Percentiles rank a stretch among this genome's conserved stretches.
Evolutionary conservation across 1,284 basidiomycete species (phyloP).

Genomic region (Papiliotrema nemorosa): DNA sequence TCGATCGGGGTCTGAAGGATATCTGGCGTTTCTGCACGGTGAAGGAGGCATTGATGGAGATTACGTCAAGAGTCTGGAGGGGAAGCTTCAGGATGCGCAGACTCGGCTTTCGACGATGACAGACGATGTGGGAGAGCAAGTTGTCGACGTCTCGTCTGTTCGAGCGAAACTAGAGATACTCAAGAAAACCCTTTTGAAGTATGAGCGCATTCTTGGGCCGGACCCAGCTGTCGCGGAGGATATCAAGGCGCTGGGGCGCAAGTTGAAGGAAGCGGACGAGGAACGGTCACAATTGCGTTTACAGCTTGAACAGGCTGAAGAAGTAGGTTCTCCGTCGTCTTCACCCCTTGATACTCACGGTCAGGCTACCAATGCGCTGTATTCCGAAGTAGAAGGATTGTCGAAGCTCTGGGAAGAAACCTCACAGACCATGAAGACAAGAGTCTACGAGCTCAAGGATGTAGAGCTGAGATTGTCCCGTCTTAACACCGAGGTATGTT

Average conservation of each 20-base stretch:
- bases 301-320: slow-evolving; percentile 51
- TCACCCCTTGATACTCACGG: neutral
- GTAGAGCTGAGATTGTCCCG: slow-evolving; percentile 73
- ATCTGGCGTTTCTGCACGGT: slow-evolving; percentile 66
- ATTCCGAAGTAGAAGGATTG: slow-evolving; percentile 79
- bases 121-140: neutral
- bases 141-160: slow-evolving; percentile 1
- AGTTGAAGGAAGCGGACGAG: slow-evolving; percentile 62
- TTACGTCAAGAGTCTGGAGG: slow-evolving; percentile 63
- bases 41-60: slow-evolving; percentile 59
- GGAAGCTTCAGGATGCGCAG: slow-evolving; percentile 53
- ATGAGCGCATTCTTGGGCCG: slow-evolving; percentile 63
- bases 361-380: slow-evolving; percentile 71
- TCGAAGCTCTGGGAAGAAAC: slow-evolving; percentile 84
- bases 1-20: slow-evolving; percentile 64
- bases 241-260: slow-evolving; percentile 53
- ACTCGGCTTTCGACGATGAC: slow-evolving; percentile 2
- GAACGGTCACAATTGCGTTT: slow-evolving; percentile 59
- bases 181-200: slow-evolving; percentile 56
- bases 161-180: slow-evolving; percentile 28
- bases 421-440: slow-evolving; percentile 75
- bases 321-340: slow-evolving; percentile 31
- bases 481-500: slow-evolving; percentile 59
- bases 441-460: slow-evolving; percentile 72
- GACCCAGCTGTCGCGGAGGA: slow-evolving; percentile 54